A percentile compares a stretch with the other conserved stretches of the same genome.
phyloP scores from a whole-genome alignment of 352 stramenopile genomes.

The Globisporangium megalacanthum region DNA sequence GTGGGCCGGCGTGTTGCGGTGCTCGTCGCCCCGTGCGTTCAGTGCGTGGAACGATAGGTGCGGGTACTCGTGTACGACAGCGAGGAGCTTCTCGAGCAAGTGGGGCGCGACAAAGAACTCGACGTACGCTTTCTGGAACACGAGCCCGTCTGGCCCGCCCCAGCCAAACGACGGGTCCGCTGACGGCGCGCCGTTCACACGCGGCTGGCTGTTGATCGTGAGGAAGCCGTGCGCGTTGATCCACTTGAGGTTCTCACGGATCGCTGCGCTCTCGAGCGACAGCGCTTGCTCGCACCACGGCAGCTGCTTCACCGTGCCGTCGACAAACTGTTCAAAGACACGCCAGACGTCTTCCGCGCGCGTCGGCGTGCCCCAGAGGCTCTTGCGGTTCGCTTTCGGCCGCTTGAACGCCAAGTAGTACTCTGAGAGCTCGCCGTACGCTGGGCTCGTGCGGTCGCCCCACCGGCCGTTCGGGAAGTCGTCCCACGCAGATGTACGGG shows the following conservation, averaged over 20 bases:
- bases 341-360: slow-evolving; percentile 89
- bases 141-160: slow-evolving; percentile 91
- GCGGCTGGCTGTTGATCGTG: slow-evolving; percentile 94
- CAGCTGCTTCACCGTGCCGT: slow-evolving; percentile 82
- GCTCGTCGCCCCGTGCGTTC: slow-evolving; percentile 59
- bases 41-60: slow-evolving; percentile 77
- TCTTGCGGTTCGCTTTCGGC: slow-evolving; percentile 61
- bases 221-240: slow-evolving; percentile 91
- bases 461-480: slow-evolving; percentile 96
- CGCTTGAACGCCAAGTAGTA: slow-evolving; percentile 89
- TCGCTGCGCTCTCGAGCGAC: slow-evolving; percentile 88
- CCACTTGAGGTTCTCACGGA: slow-evolving; percentile 78
- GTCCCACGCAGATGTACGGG: slow-evolving; percentile 95
- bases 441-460: slow-evolving; percentile 92
- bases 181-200: slow-evolving; percentile 89
- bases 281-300: slow-evolving; percentile 96
- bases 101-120: slow-evolving; percentile 95
- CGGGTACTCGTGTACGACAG: slow-evolving; percentile 53
- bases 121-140: slow-evolving; percentile 99
- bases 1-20: slow-evolving; percentile 67
- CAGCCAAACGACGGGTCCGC: slow-evolving; percentile 92
- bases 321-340: slow-evolving; percentile 90
- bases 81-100: slow-evolving; percentile 61
- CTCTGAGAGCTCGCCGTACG: slow-evolving; percentile 95
- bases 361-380: slow-evolving; percentile 83